phyloP scores from a whole-genome alignment of 805 yeast genomes.

The Spencermartinsiella europaea region DNA sequence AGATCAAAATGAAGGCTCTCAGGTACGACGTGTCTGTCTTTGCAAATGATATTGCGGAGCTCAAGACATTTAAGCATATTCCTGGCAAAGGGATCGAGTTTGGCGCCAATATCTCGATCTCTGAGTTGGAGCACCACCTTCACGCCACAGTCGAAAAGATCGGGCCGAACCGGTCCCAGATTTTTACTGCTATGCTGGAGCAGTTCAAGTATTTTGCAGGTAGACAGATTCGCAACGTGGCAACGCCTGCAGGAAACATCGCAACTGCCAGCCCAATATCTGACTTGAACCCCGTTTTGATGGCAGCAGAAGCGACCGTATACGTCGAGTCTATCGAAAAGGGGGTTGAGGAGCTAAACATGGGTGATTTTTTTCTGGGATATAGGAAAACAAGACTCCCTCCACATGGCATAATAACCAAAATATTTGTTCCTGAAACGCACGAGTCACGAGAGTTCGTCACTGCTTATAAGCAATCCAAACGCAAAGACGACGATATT shows the following conservation, averaged over 20 bases:
- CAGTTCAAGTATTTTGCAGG: conserved; percentile 47
- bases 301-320: conserved; percentile 38
- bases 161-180: conserved; percentile 31
- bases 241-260: conserved; percentile 46
- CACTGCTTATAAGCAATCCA: conserved; percentile 41
- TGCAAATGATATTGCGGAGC: conserved; percentile 41
- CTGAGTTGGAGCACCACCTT: conserved; percentile 36
- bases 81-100: conserved; percentile 39
- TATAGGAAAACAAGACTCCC: conserved; percentile 40
- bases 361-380: conserved; percentile 42
- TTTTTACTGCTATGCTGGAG: conserved; percentile 34
- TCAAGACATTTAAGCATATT: conserved; percentile 32
- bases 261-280: conserved; percentile 49
- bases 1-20: conserved; percentile 40
- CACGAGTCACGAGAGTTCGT: conserved; percentile 31
- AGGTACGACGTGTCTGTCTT: conserved; percentile 38
- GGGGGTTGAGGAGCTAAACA: conserved; percentile 29
- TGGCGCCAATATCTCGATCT: conserved; percentile 41
- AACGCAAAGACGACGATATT: conserved; percentile 47
- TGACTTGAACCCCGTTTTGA: conserved; percentile 43
- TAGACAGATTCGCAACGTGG: conserved; percentile 45
- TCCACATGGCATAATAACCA: conserved; percentile 33
- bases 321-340: conserved; percentile 33
- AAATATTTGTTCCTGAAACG: conserved; percentile 39
- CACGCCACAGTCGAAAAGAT: conserved; percentile 27